Conservation (phyloP, 371 early-diverging fungal genomes). For the Dichotomocladium elegans region DNA sequence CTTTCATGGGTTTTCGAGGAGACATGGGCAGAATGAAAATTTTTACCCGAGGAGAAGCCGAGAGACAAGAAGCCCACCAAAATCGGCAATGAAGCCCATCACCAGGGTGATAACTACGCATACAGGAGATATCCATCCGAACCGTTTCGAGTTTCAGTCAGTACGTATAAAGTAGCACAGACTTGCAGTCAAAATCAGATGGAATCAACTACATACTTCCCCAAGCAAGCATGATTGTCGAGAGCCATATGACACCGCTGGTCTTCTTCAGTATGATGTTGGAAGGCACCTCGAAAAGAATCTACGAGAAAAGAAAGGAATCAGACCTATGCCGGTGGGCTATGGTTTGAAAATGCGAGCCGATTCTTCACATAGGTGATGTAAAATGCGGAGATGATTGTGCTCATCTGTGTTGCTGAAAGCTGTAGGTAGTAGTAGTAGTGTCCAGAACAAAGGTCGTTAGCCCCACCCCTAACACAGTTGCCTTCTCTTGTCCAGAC, state of each 20-base stretch:
- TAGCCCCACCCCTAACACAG: no score
- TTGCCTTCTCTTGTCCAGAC: not conserved
- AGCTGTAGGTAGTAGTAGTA: no score
- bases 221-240: conserved; percentile 43
- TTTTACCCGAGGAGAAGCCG: conserved; percentile 27
- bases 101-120: conserved; percentile 5
- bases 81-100: conserved; percentile 26
- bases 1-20: no score
- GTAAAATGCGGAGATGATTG: conserved; percentile 32
- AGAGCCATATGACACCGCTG: conserved; percentile 36
- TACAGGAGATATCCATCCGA: not conserved
- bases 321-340: no score
- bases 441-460: no score
- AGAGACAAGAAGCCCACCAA: conserved; percentile 17
- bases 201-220: no score
- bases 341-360: no score
- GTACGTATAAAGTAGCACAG: not conserved
- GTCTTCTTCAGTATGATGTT: conserved; percentile 34
- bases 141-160: not conserved
- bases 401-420: conserved; percentile 18
- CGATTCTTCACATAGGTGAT: conserved; percentile 38
- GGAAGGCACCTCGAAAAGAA: conserved; percentile 42
- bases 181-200: no score
- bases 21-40: no score
- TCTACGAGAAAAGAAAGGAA: no score